Evolutionary conservation across 139 green algal species (phyloP).

Genomic region (Coelastrella sp.): DNA sequence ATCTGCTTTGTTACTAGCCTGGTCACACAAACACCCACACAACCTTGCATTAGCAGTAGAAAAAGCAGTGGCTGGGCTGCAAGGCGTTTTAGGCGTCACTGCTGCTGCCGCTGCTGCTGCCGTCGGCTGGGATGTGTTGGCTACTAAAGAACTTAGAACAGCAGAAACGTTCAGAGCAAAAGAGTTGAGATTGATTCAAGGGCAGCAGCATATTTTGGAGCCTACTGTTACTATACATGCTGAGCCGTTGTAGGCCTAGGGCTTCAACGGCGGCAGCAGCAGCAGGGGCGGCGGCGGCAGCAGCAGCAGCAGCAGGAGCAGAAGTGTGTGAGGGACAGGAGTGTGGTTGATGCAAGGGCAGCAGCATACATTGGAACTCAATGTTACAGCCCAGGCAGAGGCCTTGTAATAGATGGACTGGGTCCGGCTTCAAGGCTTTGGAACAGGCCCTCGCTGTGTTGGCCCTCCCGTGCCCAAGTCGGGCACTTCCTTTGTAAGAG

Average conservation of each 20-base stretch:
- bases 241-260: constrained; percentile 10
- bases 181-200: constrained; percentile 64
- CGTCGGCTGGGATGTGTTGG: neutral
- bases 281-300: neutral
- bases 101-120: constrained; percentile 48
- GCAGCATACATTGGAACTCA: no score
- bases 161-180: constrained; percentile 38
- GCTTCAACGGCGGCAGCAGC: no score
- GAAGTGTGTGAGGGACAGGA: no score
- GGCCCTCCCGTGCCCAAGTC: no score
- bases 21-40: neutral
- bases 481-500: no score
- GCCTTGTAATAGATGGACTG: no score
- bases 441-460: no score
- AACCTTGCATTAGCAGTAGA: constrained; percentile 67
- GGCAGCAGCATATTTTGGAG: constrained; percentile 37
- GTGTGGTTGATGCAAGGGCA: no score
- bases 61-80: constrained; percentile 74
- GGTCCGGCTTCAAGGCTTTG: no score
- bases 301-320: no score
- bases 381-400: no score
- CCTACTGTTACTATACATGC: constrained; percentile 39
- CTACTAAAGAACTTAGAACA: neutral
- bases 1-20: neutral
- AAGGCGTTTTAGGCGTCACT: constrained; percentile 73